These are phyloP conservation scores for Trifolium fragiferum DNA, from an alignment of 306 rosid genomes.

Conservation along the genomic window DNA sequence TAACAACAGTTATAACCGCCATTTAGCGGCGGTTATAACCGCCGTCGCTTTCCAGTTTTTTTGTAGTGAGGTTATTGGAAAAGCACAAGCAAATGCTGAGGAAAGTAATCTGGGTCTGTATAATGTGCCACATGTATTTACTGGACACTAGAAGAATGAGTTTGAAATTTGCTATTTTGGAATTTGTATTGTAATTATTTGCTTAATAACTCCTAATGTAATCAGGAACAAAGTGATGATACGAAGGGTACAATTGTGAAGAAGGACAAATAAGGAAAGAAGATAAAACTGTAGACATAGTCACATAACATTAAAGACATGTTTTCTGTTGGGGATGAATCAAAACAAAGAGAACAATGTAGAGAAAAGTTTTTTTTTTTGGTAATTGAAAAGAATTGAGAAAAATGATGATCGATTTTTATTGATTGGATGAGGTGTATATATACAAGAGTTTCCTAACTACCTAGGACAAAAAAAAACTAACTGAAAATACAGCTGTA, in stretches of 20 bases:
- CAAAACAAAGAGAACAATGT: no score
- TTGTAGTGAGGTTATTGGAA: slow-evolving; percentile 61
- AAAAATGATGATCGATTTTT: no score
- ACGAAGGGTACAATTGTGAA: slow-evolving; percentile 53
- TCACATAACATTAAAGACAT: slow-evolving; percentile 81
- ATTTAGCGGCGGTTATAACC: no score
- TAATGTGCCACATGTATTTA: slow-evolving; percentile 56
- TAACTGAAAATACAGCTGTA: no score
- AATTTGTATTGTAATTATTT: slow-evolving; percentile 38
- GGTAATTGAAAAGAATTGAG: no score
- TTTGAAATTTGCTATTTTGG: slow-evolving; percentile 10
- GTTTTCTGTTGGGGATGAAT: slow-evolving; percentile 61
- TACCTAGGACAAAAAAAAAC: no score
- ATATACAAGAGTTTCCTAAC: no score
- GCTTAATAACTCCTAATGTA: slow-evolving; percentile 21
- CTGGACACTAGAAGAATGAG: slow-evolving; percentile 19
- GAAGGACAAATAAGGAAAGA: slow-evolving; percentile 70
- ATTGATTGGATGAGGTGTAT: no score
- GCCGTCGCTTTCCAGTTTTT: no score
- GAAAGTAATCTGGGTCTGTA: slow-evolving; percentile 47
- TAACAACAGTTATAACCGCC: no score
- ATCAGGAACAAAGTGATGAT: slow-evolving; percentile 57
- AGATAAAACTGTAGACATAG: slow-evolving; percentile 71
- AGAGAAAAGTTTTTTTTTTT: no score
- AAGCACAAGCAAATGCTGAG: slow-evolving; percentile 49